These are phyloP conservation scores for Torulaspora maleeae DNA, from an alignment of 805 yeast genomes.

Conservation along the genomic window DNA sequence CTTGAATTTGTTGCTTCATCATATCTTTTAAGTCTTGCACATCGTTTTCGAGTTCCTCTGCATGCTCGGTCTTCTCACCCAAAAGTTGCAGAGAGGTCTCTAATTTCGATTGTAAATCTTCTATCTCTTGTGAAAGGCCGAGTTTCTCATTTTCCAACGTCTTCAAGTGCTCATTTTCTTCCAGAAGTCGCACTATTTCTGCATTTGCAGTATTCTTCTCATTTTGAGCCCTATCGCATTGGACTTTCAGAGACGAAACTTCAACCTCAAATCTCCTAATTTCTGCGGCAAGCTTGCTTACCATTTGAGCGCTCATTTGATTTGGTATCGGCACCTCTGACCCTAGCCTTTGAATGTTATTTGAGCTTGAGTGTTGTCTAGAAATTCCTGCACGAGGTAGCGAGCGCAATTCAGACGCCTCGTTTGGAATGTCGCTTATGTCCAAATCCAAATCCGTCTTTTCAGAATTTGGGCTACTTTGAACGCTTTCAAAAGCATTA, in stretches of 20 bases:
- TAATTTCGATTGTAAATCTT: slow-evolving; percentile 40
- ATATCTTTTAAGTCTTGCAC: slow-evolving; percentile 84
- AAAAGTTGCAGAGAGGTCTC: slow-evolving; percentile 61
- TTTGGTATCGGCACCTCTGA: slow-evolving; percentile 11
- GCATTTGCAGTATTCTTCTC: slow-evolving; percentile 66
- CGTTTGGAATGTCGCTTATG: slow-evolving; percentile 25
- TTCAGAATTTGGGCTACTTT: slow-evolving; percentile 5
- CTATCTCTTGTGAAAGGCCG: slow-evolving; percentile 33
- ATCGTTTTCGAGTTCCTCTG: slow-evolving; percentile 82
- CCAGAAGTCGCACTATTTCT: slow-evolving; percentile 58
- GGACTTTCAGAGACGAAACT: slow-evolving; percentile 58
- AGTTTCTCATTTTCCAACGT: slow-evolving; percentile 34
- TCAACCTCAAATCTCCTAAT: slow-evolving; percentile 80
- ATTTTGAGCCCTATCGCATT: slow-evolving; percentile 45
- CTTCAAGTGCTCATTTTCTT: slow-evolving; percentile 47
- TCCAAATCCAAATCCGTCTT: slow-evolving; percentile 9
- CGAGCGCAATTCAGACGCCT: slow-evolving; percentile 24
- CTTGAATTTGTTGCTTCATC: slow-evolving; percentile 79
- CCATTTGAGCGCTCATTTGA: slow-evolving; percentile 46
- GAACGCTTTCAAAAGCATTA: slow-evolving; percentile 1
- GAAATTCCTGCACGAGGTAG: slow-evolving; percentile 10
- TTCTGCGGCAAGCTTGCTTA: slow-evolving; percentile 69
- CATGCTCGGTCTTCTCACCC: slow-evolving; percentile 84
- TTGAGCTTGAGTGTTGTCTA: slow-evolving; percentile 12
- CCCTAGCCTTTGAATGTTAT: slow-evolving; percentile 6